A percentile compares a stretch with the other conserved stretches of the same genome.
These are phyloP conservation scores for Xylaria acuta DNA, from an alignment of 495 filamentous ascomycete species.

Conservation along the genomic window DNA sequence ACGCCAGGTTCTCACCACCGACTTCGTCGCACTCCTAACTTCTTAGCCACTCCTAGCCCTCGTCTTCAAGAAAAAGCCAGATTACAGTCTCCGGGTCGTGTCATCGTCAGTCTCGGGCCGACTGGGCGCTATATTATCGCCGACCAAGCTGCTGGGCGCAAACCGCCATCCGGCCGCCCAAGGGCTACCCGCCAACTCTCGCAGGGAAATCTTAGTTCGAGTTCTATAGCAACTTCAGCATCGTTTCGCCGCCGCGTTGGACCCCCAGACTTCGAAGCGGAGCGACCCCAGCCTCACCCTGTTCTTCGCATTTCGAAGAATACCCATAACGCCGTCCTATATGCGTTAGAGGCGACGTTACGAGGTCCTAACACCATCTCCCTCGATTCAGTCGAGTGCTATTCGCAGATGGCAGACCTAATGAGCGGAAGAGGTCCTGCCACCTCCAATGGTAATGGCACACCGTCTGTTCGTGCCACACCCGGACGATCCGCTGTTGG, in stretches of 20 bases:
- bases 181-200: conserved; percentile 49
- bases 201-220: conserved; percentile 50
- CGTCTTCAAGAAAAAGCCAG: conserved; percentile 42
- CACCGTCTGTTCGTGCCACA: conserved; percentile 48
- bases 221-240: conserved; percentile 44
- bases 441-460: conserved; percentile 57
- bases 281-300: conserved; percentile 43
- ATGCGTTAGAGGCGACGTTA: conserved; percentile 88
- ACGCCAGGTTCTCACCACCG: conserved; percentile 50
- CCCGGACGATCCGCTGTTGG: conserved; percentile 52
- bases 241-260: conserved; percentile 35
- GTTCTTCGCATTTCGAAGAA: conserved; percentile 53
- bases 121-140: conserved; percentile 38
- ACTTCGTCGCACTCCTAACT: conserved; percentile 56
- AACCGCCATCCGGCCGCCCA: conserved; percentile 30
- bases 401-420: conserved; percentile 93
- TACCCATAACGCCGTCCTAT: conserved; percentile 75
- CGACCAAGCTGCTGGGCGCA: conserved; percentile 28
- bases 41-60: conserved; percentile 51
- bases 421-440: conserved; percentile 59
- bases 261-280: conserved; percentile 29
- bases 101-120: conserved; percentile 37
- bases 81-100: conserved; percentile 43
- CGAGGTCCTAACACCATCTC: conserved; percentile 85
- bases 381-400: conserved; percentile 83